Conservation (phyloP, 2,329 filamentous ascomycete species). For the Sarocladiaceae sp. region DNA sequence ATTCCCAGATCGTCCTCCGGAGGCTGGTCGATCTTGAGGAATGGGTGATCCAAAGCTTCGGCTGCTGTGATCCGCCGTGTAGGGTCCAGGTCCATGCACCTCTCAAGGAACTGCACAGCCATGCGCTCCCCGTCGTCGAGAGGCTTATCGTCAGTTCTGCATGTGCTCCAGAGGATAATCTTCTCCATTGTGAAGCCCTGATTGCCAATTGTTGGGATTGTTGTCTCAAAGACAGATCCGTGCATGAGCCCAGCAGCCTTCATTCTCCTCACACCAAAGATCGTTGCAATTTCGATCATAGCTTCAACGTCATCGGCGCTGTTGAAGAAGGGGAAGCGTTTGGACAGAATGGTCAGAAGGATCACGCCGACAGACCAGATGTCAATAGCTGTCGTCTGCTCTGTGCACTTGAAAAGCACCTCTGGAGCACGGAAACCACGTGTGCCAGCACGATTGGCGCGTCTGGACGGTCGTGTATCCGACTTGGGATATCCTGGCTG, state of each 20-base stretch:
- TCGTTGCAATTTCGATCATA: slow-evolving; percentile 94
- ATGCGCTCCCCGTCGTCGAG: slow-evolving; percentile 65
- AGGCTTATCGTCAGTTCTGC: slow-evolving; percentile 57
- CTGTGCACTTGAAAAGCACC: slow-evolving; percentile 94
- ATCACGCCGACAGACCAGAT: slow-evolving; percentile 98
- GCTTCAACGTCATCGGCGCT: slow-evolving; percentile 97
- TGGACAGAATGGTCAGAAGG: slow-evolving; percentile 86
- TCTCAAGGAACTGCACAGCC: slow-evolving; percentile 66
- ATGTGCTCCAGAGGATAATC: slow-evolving; percentile 93
- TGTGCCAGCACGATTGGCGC: slow-evolving; percentile 92
- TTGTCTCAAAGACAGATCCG: slow-evolving; percentile 88
- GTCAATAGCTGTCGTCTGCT: slow-evolving; percentile 90
- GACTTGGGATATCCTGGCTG: slow-evolving; percentile 78
- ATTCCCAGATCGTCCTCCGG: slow-evolving; percentile 28
- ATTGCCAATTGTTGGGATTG: slow-evolving; percentile 83
- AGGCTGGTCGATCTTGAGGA: slow-evolving; percentile 42
- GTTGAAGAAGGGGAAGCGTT: slow-evolving; percentile 97
- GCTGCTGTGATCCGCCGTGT: slow-evolving; percentile 68
- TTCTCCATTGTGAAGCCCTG: slow-evolving; percentile 86
- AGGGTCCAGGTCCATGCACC: slow-evolving; percentile 75
- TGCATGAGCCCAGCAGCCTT: slow-evolving; percentile 76
- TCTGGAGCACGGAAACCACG: slow-evolving; percentile 94
- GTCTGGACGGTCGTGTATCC: slow-evolving; percentile 79
- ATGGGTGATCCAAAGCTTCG: slow-evolving; percentile 70
- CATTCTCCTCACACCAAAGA: slow-evolving; percentile 86